These are phyloP conservation scores for Aspergillus aculeatinus DNA, from an alignment of 2,329 filamentous ascomycete genomes.

Conservation along the genomic window DNA sequence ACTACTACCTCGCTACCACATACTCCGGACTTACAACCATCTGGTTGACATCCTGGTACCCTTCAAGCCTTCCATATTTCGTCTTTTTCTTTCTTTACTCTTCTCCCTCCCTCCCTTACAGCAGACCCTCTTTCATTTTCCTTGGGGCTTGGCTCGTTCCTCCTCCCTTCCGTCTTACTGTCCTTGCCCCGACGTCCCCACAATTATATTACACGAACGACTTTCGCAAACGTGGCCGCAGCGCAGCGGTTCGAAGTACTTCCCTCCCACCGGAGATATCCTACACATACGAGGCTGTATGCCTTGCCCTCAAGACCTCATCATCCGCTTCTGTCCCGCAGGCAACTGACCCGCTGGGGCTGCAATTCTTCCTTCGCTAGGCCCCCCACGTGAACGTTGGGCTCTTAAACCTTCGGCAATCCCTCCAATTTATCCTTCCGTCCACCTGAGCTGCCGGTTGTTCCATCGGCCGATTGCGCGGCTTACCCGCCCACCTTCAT, in stretches of 20 bases:
- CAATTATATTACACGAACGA: not conserved
- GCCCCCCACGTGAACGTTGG: not conserved
- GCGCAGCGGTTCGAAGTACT: slow-evolving; percentile 1
- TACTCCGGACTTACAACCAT: not conserved
- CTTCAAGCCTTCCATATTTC: not conserved
- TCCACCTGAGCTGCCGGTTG: not conserved
- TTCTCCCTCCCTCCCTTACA: not conserved
- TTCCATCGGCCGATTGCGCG: not conserved
- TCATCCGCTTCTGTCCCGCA: not conserved
- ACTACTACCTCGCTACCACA: not conserved
- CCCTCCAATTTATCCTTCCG: not conserved
- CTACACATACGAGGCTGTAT: slow-evolving; percentile 4
- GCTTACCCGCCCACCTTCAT: not conserved
- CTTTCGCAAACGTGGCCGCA: slow-evolving; percentile 16
- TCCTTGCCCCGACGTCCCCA: not conserved
- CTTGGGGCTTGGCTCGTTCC: not conserved
- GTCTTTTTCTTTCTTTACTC: not conserved
- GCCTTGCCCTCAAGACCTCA: not conserved
- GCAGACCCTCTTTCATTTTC: not conserved
- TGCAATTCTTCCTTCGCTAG: not conserved
- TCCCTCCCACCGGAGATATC: not conserved
- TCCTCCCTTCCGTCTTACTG: not conserved
- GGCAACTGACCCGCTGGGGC: not conserved
- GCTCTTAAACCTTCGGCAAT: not conserved
- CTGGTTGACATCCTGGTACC: not conserved